Evolutionary conservation across 352 stramenopile genomes (phyloP).

Genomic region (Globisporangium spiculum): DNA sequence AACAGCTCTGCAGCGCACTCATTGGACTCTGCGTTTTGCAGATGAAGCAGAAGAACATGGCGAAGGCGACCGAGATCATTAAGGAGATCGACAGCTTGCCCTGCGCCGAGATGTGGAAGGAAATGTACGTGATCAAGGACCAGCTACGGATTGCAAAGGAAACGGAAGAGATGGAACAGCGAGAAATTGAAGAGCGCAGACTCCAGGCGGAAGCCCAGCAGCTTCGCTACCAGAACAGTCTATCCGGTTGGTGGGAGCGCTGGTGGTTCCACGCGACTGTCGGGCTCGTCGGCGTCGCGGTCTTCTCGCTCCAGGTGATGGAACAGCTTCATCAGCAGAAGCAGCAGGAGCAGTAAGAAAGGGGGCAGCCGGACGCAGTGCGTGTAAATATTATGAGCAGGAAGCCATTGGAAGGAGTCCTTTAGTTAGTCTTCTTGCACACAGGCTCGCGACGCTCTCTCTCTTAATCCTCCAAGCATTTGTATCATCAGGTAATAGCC

Average conservation of each 20-base stretch:
- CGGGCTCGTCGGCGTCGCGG: constrained; percentile 9
- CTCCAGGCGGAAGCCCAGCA: neutral
- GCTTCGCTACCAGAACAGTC: constrained; percentile 12
- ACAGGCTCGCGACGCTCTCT: neutral
- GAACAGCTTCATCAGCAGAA: constrained; percentile 9
- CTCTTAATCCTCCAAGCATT: neutral
- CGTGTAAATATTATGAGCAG: neutral
- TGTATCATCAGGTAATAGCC: constrained; percentile 1
- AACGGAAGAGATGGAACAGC: constrained; percentile 1
- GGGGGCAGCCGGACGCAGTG: neutral
- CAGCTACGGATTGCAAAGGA: constrained; percentile 26
- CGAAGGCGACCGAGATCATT: constrained; percentile 32
- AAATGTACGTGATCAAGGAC: constrained; percentile 42
- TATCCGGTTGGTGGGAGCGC: constrained; percentile 17
- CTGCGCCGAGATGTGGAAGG: constrained; percentile 23
- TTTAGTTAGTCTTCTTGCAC: neutral
- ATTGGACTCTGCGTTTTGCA: constrained; percentile 56
- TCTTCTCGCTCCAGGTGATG: constrained; percentile 16
- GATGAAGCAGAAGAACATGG: constrained; percentile 39
- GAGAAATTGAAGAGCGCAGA: constrained; percentile 3
- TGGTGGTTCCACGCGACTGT: constrained; percentile 22
- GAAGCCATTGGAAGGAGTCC: neutral
- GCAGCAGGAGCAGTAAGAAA: constrained; percentile 7
- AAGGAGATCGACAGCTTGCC: constrained; percentile 41
- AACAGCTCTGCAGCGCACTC: constrained; percentile 43